Base-by-base conservation (phyloP, 2,329 filamentous ascomycete species). In the Aspergillus fijiensis region DNA sequence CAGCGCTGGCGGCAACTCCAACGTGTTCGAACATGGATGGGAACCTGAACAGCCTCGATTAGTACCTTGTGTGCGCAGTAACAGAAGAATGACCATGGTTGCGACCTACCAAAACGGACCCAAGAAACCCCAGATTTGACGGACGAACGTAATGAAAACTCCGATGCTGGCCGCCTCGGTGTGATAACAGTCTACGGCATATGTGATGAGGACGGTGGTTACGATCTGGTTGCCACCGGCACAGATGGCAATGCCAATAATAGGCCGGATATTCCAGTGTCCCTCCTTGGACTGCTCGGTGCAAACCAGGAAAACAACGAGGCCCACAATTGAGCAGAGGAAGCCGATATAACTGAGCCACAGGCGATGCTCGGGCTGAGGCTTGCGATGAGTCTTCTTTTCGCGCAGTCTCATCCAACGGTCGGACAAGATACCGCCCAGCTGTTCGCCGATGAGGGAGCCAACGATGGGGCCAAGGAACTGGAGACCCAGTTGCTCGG, bases 141-240 rank as follows among this genome's bases (percentile, higher is more conserved):
- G 78, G 2, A 87, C 79, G 63, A 87, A 80, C 2, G 80, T 86
- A 68, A 88, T 80, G 62, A 86, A 87, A 0, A 87, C 85, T 16
- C 85, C 85, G n/a, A 88, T 78, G 55, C 80, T 82, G 2, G 80
- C 82, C 1, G 84, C 79, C 57, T 87, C 81, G 42, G 82, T 76
- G 0, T 77, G 79, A 65, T 85, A 82, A 65, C 83, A 85, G 67
- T 88, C 85, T 3, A 88, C 80, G 0, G 85, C 81, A 68, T 74
- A 88, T 0, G 86, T 88, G 57, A 87, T 82, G 60, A 87, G 71
- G 1, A 87, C 82, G 0, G 86, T 88, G 2, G 86, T 87, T 25
- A 88, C 79, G 31, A 88, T 81, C 70, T 88, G 86, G 63, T 87
- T 87, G 1, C 86, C 86, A 4, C 77, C 81, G 0, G 80, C 81